These are phyloP conservation scores for Solanum piurae DNA, from an alignment of 257 asterid species.

Conservation along the genomic window DNA sequence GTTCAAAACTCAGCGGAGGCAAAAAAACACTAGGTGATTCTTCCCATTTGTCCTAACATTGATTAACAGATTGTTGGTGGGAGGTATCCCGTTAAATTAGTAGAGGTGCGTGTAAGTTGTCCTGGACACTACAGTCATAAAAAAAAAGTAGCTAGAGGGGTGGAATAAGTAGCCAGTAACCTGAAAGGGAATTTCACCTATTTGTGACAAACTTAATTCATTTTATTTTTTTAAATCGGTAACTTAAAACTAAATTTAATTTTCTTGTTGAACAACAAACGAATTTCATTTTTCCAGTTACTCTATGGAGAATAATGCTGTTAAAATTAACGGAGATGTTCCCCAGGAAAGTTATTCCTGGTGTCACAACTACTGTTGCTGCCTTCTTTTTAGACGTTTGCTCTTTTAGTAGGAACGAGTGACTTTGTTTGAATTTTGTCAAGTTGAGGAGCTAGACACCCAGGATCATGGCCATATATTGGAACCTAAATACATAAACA, in stretches of 20 bases:
- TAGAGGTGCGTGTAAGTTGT: not conserved
- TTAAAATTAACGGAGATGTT: not conserved
- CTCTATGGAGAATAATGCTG: not conserved
- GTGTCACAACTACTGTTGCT: not conserved
- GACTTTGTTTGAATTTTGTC: not conserved
- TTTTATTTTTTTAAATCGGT: not conserved
- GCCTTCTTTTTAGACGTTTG: not conserved
- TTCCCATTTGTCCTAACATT: no score
- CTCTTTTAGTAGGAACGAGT: not conserved
- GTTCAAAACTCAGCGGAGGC: not conserved
- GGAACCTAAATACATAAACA: not conserved
- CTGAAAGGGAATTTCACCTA: not conserved
- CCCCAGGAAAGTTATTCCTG: not conserved
- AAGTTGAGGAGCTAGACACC: not conserved
- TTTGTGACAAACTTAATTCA: not conserved
- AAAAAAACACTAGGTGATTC: not conserved
- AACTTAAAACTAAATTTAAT: no score
- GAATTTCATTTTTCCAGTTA: not conserved
- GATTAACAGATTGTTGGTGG: not conserved
- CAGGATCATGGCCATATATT: not conserved
- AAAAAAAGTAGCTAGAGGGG: not conserved
- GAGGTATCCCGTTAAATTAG: no score
- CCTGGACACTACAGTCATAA: not conserved
- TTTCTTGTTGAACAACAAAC: not conserved
- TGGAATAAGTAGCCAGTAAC: not conserved